These are phyloP conservation scores for Wallacemonas sp. DNA, from an alignment of 208 protist species.

Conservation along the genomic window DNA sequence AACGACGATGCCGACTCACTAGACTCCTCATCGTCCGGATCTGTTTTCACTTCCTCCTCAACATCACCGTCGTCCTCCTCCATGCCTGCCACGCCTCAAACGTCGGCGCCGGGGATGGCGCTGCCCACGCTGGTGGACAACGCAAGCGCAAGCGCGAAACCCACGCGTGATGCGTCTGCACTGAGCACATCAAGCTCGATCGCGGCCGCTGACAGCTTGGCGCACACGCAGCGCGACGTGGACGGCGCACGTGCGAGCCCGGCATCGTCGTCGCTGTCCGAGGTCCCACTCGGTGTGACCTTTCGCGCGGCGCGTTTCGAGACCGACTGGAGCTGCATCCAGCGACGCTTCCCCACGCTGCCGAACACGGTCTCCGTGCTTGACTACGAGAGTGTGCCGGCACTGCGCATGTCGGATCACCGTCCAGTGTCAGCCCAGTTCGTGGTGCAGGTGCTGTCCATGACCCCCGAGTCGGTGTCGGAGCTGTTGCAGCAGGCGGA, in stretches of 20 bases:
- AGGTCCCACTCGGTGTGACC: conserved; percentile 11
- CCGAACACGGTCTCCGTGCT: conserved; percentile 47
- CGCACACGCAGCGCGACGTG: background rate
- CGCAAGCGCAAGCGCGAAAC: no score
- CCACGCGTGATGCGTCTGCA: no score
- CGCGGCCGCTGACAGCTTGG: no score
- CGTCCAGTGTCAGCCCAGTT: conserved; percentile 73
- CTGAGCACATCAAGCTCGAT: no score
- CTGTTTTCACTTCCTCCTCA: no score
- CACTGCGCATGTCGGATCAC: conserved; percentile 69
- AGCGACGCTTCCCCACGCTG: conserved; percentile 45
- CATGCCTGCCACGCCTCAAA: no score
- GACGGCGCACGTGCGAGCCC: background rate
- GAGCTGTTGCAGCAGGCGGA: conserved; percentile 25
- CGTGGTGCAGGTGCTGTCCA: conserved; percentile 50
- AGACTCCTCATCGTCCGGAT: no score
- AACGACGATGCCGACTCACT: no score
- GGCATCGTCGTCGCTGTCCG: background rate
- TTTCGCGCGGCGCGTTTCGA: conserved; percentile 31
- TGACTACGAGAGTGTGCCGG: conserved; percentile 46
- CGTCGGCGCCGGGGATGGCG: no score
- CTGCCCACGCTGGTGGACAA: no score
- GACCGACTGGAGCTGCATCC: conserved; percentile 14
- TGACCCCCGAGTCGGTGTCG: conserved; percentile 39
- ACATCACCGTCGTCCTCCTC: no score